A percentile compares a stretch with the other conserved stretches of the same genome.
Evolutionary conservation across 768 basidiomycete genomes (phyloP).

Genomic region (Grammothele lineata): DNA sequence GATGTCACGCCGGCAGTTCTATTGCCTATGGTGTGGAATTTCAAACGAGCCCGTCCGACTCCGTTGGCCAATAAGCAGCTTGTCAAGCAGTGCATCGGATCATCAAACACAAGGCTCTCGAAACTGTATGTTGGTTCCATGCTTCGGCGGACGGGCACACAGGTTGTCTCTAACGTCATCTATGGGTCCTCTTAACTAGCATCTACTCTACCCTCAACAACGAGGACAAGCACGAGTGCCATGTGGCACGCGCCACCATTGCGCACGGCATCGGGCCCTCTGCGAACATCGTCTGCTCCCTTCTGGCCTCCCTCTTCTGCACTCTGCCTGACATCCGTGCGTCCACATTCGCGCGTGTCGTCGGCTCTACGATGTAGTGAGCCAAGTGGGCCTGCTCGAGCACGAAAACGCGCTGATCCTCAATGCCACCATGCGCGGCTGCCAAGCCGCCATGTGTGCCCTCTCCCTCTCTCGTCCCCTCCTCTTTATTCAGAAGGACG

Average conservation of each 20-base stretch:
- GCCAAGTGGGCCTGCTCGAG: slow-evolving; percentile 54
- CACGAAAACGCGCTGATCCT: slow-evolving; percentile 67
- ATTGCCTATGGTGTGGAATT: no score
- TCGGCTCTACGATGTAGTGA: slow-evolving; percentile 31
- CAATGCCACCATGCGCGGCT: slow-evolving; percentile 57
- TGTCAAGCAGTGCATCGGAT: slow-evolving; percentile 37
- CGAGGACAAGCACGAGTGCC: slow-evolving; percentile 42
- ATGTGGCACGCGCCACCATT: slow-evolving; percentile 40
- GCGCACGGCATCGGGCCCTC: slow-evolving; percentile 35
- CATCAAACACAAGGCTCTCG: slow-evolving; percentile 30
- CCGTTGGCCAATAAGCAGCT: no score
- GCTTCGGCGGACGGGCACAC: no score
- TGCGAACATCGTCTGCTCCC: slow-evolving; percentile 26
- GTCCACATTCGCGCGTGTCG: no score
- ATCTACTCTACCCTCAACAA: slow-evolving; percentile 47
- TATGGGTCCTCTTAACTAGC: slow-evolving; percentile 40
- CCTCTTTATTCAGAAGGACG: slow-evolving; percentile 57
- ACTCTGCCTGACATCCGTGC: no score
- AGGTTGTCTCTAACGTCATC: no score
- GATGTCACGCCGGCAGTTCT: no score
- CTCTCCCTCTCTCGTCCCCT: slow-evolving; percentile 46
- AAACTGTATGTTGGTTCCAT: no score
- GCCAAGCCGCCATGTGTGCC: slow-evolving; percentile 44
- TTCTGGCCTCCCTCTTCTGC: no score
- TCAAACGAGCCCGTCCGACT: no score